Percentiles rank a stretch among this genome's conserved stretches.
phyloP scores from a whole-genome alignment of 2,329 filamentous ascomycete species.

The Colletotrichum shisoi region DNA sequence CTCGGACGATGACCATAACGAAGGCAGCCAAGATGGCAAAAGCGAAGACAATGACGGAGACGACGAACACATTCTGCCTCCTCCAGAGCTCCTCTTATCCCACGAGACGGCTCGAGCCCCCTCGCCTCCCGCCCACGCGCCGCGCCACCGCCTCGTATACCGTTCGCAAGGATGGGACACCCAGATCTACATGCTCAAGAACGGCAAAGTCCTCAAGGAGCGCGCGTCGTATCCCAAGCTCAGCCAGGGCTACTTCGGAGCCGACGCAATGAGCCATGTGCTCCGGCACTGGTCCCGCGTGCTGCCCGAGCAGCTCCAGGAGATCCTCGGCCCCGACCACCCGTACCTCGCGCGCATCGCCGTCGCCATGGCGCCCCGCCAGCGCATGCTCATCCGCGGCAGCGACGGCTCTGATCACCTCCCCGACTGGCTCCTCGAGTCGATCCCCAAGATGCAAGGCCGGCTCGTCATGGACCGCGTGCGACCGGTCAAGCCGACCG shows the following conservation, averaged over 20 bases:
- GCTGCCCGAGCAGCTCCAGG: constrained; percentile 12
- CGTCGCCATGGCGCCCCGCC: constrained; percentile 5
- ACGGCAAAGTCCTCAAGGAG: constrained; percentile 21
- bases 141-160: constrained; percentile 1
- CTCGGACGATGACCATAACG: constrained; percentile 1
- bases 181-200: constrained; percentile 13
- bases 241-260: constrained; percentile 3
- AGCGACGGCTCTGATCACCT: background rate
- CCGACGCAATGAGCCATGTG: background rate
- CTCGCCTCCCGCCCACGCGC: constrained; percentile 10
- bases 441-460: constrained; percentile 16
- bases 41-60: background rate
- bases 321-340: constrained; percentile 1
- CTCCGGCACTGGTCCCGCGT: constrained; percentile 7
- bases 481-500: constrained; percentile 1
- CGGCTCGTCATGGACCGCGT: constrained; percentile 22
- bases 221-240: constrained; percentile 4
- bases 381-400: constrained; percentile 3
- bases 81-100: constrained; percentile 1
- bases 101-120: constrained; percentile 2
- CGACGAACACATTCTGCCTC: background rate
- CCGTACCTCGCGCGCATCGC: constrained; percentile 11
- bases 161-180: constrained; percentile 1
- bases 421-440: background rate
- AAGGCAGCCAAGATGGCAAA: background rate